phyloP scores from a whole-genome alignment of 1,139 yeast species.

The Kazachstania sp. region DNA sequence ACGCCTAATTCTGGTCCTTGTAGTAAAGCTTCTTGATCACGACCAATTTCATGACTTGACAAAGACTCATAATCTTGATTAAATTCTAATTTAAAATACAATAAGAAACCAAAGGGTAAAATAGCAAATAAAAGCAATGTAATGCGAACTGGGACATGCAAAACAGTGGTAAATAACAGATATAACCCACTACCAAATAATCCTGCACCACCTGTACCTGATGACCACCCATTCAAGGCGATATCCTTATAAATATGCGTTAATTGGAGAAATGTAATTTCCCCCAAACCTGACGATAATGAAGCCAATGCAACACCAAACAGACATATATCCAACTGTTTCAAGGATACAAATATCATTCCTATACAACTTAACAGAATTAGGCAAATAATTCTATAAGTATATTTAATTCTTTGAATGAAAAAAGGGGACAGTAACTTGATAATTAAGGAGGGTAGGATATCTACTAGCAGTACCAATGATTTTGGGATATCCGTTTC shows the following conservation, averaged over 20 bases:
- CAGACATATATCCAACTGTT: slow-evolving; percentile 34
- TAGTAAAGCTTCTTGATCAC: background rate
- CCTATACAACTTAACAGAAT: slow-evolving; percentile 61
- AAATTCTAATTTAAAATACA: slow-evolving; percentile 28
- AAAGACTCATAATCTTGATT: slow-evolving; percentile 6
- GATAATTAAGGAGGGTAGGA: slow-evolving; percentile 67
- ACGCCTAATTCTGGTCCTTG: background rate
- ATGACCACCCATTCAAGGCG: slow-evolving; percentile 77
- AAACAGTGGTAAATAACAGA: slow-evolving; percentile 47
- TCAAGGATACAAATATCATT: slow-evolving; percentile 59
- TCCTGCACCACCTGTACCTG: slow-evolving; percentile 97
- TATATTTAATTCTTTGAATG: slow-evolving; percentile 57
- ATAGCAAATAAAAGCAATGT: slow-evolving; percentile 42
- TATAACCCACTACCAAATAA: slow-evolving; percentile 63
- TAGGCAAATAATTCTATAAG: slow-evolving; percentile 43
- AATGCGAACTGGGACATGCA: slow-evolving; percentile 39
- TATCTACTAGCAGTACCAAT: slow-evolving; percentile 75
- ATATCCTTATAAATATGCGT: slow-evolving; percentile 57
- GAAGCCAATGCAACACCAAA: slow-evolving; percentile 79
- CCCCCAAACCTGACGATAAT: slow-evolving; percentile 82
- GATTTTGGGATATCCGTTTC: slow-evolving; percentile 82
- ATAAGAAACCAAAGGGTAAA: slow-evolving; percentile 42
- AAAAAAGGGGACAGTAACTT: slow-evolving; percentile 74
- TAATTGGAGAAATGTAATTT: slow-evolving; percentile 74
- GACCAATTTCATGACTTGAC: background rate